Conservation (phyloP, 2,329 filamentous ascomycete species). For the Elsinoe fawcettii region DNA sequence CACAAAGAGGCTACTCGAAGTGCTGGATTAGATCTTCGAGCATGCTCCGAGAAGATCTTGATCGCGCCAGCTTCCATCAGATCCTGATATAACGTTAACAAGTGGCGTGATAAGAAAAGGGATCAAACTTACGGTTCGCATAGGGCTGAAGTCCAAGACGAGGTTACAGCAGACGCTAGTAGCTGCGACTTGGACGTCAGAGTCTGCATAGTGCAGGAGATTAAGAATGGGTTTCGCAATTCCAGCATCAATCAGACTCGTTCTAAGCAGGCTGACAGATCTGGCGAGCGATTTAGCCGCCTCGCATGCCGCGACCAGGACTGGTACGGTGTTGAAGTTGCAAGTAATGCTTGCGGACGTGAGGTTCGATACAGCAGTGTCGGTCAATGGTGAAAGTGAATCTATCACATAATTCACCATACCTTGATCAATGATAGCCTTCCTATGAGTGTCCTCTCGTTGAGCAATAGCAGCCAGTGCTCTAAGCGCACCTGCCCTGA, state of each 20-base stretch:
- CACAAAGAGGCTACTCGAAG: slow-evolving; percentile 81
- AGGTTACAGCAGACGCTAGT: slow-evolving; percentile 80
- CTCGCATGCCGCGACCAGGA: slow-evolving; percentile 79
- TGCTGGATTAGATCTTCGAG: slow-evolving; percentile 69
- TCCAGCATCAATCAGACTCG: slow-evolving; percentile 76
- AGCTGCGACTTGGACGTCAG: slow-evolving; percentile 77
- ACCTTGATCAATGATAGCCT: slow-evolving; percentile 73
- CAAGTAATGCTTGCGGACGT: slow-evolving; percentile 16
- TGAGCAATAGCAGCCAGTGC: slow-evolving; percentile 75
- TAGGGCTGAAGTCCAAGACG: slow-evolving; percentile 79
- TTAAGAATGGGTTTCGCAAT: slow-evolving; percentile 69
- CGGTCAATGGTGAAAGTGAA: slow-evolving; percentile 57
- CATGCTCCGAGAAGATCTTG: slow-evolving; percentile 71
- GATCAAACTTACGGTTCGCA: slow-evolving; percentile 64
- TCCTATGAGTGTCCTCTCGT: slow-evolving; percentile 76
- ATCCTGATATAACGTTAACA: slow-evolving; percentile 42
- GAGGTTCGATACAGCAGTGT: slow-evolving; percentile 30
- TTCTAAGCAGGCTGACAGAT: slow-evolving; percentile 75
- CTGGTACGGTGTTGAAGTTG: slow-evolving; percentile 65
- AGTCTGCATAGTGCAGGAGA: slow-evolving; percentile 64
- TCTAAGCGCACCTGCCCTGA: slow-evolving; percentile 67
- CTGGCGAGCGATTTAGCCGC: slow-evolving; percentile 73
- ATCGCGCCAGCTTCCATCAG: slow-evolving; percentile 68
- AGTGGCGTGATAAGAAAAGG: not conserved
- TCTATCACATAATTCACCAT: slow-evolving; percentile 75